Base-by-base conservation (phyloP, 176 grass and related monocot genomes). In the Carex myosuroides region DNA sequence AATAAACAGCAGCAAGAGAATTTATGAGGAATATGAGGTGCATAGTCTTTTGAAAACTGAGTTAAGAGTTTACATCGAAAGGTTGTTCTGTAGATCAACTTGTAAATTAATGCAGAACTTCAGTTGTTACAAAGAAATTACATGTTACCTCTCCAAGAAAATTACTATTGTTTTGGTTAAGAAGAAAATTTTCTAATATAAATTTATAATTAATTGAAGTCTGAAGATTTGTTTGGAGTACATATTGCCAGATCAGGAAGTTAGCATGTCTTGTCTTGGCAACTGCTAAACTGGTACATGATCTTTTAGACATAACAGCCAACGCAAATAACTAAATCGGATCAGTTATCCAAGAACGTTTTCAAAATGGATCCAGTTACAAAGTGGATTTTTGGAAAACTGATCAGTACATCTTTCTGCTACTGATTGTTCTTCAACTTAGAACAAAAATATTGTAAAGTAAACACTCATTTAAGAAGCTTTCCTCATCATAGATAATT, bases 71-170 rank as follows among this genome's bases (percentile, higher is more conserved):
- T 83, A 44, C 58, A 26, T 17, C 14, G 7, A 5, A 83, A 83
- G 80, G 41, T 29, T 83, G 79, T 62, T 64, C 60, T 77, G 73
- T 77, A 77, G 73, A 77, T 77, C 73, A 77, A 24, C 58, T 81
- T 81, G 42, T 67, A 72, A 81, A 86, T 24, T 78, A 84, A 59
- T 66, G 70, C 64, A 85, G 37, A 84, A 60, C 70, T 79, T 62
- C 22, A 79, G 68, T 56, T 84, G 76, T 82, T 85, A 70, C 81
- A 82, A 64, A 79, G 46, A 79, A 85, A 79, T 71, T 64, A 60
- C 58, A 63, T 66, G 41, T 83, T 83, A 69, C 22, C 60, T 78
- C 57, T 55, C 73, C 52, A 32, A 78, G 73, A 35, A 32, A 78
- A 33, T 78, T 57, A 78, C 14, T 33, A 9, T 78, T 78, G 73